These are phyloP conservation scores for Arachnopeziza araneosa DNA, from an alignment of 2,329 filamentous ascomycete genomes.

Conservation along the genomic window DNA sequence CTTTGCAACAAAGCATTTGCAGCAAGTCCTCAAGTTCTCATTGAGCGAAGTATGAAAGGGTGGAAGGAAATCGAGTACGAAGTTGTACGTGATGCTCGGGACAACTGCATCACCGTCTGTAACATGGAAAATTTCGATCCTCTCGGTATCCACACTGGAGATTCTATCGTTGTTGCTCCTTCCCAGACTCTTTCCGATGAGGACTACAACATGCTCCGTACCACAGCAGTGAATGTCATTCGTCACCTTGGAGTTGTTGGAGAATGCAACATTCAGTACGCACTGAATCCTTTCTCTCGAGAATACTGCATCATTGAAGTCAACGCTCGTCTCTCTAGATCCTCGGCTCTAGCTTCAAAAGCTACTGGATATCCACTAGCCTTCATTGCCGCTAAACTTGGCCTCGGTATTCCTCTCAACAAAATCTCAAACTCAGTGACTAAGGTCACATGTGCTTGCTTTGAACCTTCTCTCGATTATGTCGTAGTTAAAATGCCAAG, in stretches of 20 bases:
- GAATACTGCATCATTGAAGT: constrained; percentile 99
- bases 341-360: constrained; percentile 92
- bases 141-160: constrained; percentile 94
- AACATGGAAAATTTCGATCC: constrained; percentile 99
- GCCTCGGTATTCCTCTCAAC: constrained; percentile 89
- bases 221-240: constrained; percentile 94
- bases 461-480: constrained; percentile 97
- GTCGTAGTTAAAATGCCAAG: constrained; percentile 98
- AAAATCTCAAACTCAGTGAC: constrained; percentile 96
- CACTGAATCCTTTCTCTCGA: constrained; percentile 86
- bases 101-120: constrained; percentile 99
- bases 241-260: constrained; percentile 94
- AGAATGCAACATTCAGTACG: constrained; percentile 99
- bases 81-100: constrained; percentile 87
- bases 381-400: constrained; percentile 94
- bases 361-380: constrained; percentile 94
- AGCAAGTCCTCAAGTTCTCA: constrained; percentile 89
- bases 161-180: constrained; percentile 95
- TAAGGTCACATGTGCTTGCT: constrained; percentile 92
- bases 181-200: constrained; percentile 96
- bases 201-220: constrained; percentile 98
- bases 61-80: constrained; percentile 99
- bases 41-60: constrained; percentile 98
- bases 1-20: constrained; percentile 95
- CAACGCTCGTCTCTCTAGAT: constrained; percentile 92